Conservation (phyloP, 1,139 yeast genomes). For the Yamadazyma oceani region DNA sequence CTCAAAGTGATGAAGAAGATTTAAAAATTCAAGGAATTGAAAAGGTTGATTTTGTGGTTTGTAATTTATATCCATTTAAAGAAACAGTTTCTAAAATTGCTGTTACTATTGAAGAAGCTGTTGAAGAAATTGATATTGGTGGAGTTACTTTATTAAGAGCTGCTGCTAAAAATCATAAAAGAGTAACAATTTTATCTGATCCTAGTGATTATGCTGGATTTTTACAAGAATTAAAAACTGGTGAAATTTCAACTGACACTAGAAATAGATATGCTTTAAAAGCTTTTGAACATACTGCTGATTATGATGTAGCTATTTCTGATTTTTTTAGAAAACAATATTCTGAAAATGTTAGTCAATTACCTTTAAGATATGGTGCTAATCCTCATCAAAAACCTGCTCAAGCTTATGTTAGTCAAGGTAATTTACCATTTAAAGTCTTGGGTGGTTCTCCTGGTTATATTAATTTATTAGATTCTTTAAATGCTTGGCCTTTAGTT, state of each 20-base stretch:
- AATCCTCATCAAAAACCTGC: conserved; percentile 99
- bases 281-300: conserved; percentile 98
- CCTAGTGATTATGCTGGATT: conserved; percentile 90
- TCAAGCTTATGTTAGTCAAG: conserved; percentile 86
- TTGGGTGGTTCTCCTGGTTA: conserved; percentile 95
- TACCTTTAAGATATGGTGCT: conserved; percentile 96
- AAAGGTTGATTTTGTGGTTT: conserved; percentile 93
- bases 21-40: conserved; percentile 85
- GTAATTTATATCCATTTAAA: conserved; percentile 97
- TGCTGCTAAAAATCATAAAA: conserved; percentile 96
- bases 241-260: conserved; percentile 70
- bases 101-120: conserved; percentile 95
- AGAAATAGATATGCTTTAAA: conserved; percentile 87
- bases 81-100: conserved; percentile 95
- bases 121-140: conserved; percentile 97
- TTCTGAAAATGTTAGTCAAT: conserved; percentile 83
- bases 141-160: conserved; percentile 97
- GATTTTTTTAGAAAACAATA: conserved; percentile 98
- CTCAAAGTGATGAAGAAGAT: conserved; percentile 87
- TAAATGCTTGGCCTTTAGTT: conserved; percentile 98
- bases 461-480: conserved; percentile 91
- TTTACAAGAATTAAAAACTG: conserved; percentile 71
- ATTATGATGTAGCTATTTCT: conserved; percentile 91
- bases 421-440: conserved; percentile 91
- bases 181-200: conserved; percentile 93